Evolutionary conservation across 208 protist species (phyloP), one percentile per base, ranked within the genome.

Genomic region (Tritrichomonas foetus): DNA sequence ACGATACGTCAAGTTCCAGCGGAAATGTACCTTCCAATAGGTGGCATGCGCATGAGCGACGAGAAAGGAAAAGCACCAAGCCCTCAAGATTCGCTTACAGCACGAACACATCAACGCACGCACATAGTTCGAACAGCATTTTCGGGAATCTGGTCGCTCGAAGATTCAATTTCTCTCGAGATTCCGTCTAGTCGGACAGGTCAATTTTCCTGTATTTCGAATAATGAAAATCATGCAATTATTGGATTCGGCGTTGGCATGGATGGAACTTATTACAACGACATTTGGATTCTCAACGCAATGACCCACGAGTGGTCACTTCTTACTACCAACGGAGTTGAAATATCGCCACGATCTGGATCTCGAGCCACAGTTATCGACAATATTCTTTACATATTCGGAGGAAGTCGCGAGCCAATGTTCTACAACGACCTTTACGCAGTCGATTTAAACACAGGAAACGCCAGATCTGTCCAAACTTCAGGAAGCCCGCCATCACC

Each of bases 121-220:
- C 78, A 89, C 30, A 89, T 89, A 36, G 78, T 89, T 30, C 13
- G n/a, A 36, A 89, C 78, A 39, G 41, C 47, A 41, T 89, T 89
- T 50, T 57, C 78, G n/a, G 78, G 41, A 11, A 57, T 89, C 2
- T 89, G 78, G 78, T 89, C 78, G 11, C 47, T 53, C 33, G 47
- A 53, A 55, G 16, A 53, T 53, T 20, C 47, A 8, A 39, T 33
- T n/a, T 44, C 41, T 14, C 16, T 20, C 5, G 0, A 16, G 33
- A 30, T 20, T n/a, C 78, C 78, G 5, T 27, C 44, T 14, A 39
- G 47, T 27, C 13, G 78, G 13, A 61, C 47, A 39, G 78, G 78
- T 14, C 78, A 89, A 22, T 89, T 89, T 39, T 53, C 47, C 16
- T 89, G 47, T 57, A 33, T 11, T 20, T 25, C 33, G 33, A 5